Conservation (phyloP, 179 eudicot species). For the Carnegiea gigantea region DNA sequence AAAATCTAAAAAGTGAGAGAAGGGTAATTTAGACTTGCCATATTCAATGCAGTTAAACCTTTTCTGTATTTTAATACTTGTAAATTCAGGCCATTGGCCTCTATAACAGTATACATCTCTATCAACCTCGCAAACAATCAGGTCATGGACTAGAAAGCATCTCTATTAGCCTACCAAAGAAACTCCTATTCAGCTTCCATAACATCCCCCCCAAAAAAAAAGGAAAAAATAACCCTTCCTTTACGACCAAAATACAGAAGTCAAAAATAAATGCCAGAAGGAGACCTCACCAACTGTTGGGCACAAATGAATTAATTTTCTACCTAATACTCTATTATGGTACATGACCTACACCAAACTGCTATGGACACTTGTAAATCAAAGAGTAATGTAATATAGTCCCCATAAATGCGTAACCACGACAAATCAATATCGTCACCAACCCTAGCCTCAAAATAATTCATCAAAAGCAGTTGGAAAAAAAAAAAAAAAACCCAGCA, state of each 20-base stretch:
- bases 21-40: background rate
- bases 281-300: background rate
- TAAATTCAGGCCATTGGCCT: background rate
- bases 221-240: no score
- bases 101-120: background rate
- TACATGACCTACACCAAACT: background rate
- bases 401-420: background rate
- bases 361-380: background rate
- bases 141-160: background rate
- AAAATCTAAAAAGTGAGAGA: background rate
- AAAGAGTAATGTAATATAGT: background rate
- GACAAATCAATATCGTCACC: no score
- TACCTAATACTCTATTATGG: background rate
- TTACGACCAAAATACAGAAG: no score
- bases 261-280: background rate
- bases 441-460: background rate
- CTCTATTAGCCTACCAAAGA: background rate
- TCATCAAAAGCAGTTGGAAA: background rate
- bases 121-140: background rate
- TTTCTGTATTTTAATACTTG: background rate
- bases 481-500: background rate
- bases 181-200: background rate
- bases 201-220: background rate
- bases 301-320: background rate
- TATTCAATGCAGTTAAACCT: background rate